phyloP scores from a whole-genome alignment of 495 filamentous ascomycete genomes.

The Podospora bellae-mahoneyi region DNA sequence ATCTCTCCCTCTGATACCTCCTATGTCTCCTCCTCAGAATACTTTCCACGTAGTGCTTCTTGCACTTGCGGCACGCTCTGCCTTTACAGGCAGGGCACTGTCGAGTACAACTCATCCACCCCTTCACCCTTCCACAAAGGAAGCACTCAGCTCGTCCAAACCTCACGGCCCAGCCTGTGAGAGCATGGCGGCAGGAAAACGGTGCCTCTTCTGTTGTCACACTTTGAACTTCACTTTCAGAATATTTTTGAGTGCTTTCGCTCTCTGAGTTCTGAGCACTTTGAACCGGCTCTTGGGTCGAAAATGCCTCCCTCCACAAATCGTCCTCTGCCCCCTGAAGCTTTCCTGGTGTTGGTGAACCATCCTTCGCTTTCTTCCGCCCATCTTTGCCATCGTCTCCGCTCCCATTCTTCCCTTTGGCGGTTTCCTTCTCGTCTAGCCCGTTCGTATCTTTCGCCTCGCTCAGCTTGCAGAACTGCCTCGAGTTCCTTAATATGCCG shows the following conservation, averaged over 20 bases:
- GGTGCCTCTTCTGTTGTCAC: not conserved
- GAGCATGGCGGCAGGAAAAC: not conserved
- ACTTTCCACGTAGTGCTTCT: not conserved
- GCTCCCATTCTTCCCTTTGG: not conserved
- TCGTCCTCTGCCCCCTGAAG: too few species aligned
- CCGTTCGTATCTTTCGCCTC: not conserved
- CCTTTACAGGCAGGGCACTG: not conserved
- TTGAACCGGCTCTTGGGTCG: too few species aligned
- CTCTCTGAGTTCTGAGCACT: not conserved
- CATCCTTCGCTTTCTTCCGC: not conserved
- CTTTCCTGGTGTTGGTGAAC: not conserved
- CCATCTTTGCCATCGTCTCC: not conserved
- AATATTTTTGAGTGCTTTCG: not conserved
- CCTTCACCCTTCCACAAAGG: not conserved
- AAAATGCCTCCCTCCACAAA: too few species aligned
- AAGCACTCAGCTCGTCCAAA: slow-evolving; percentile 2
- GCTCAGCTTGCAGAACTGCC: not conserved
- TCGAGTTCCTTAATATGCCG: not conserved
- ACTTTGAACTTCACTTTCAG: not conserved
- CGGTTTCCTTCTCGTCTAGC: not conserved
- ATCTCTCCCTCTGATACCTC: not conserved
- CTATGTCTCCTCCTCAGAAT: not conserved
- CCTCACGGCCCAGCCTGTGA: not conserved
- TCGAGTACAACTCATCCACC: not conserved
- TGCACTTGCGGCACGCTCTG: not conserved